phyloP scores from a whole-genome alignment of 1,139 yeast species.

The Yamadazyma atmosphaerica region DNA sequence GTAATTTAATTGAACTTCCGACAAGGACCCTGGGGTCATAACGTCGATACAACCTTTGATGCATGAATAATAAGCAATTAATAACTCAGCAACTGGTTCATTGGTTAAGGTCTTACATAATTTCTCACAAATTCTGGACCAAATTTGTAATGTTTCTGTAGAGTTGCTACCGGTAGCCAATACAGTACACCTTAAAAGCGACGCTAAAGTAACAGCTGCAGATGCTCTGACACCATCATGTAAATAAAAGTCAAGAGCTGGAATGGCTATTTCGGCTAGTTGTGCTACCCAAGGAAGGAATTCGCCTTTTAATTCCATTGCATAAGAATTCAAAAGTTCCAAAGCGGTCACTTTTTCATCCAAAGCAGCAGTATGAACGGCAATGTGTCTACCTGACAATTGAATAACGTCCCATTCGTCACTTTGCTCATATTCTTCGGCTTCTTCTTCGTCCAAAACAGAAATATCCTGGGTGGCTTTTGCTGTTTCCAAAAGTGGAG shows the following conservation, averaged over 20 bases:
- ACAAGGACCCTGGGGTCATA: slow-evolving; percentile 63
- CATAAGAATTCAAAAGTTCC: slow-evolving; percentile 85
- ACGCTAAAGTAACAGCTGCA: slow-evolving; percentile 82
- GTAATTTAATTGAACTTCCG: slow-evolving; percentile 54
- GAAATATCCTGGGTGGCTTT: slow-evolving; percentile 89
- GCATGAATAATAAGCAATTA: slow-evolving; percentile 75
- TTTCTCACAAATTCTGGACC: slow-evolving; percentile 72
- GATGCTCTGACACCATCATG: slow-evolving; percentile 95
- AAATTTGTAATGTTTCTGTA: slow-evolving; percentile 60
- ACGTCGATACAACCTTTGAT: slow-evolving; percentile 66
- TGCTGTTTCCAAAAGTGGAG: slow-evolving; percentile 82
- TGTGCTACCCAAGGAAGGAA: slow-evolving; percentile 84
- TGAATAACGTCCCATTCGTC: slow-evolving; percentile 97
- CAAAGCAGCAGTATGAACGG: slow-evolving; percentile 86
- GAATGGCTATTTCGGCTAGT: slow-evolving; percentile 79
- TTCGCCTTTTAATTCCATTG: slow-evolving; percentile 77
- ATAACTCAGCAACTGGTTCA: slow-evolving; percentile 84
- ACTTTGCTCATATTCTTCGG: slow-evolving; percentile 76
- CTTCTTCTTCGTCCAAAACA: slow-evolving; percentile 83
- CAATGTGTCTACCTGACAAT: slow-evolving; percentile 88
- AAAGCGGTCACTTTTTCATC: slow-evolving; percentile 94
- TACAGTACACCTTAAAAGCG: slow-evolving; percentile 68
- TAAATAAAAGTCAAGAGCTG: slow-evolving; percentile 85
- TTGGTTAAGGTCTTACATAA: slow-evolving; percentile 65
- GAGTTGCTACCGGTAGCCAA: slow-evolving; percentile 59